Base-by-base conservation (phyloP, 108 stramenopile genomes). In the Seminavis robusta region DNA sequence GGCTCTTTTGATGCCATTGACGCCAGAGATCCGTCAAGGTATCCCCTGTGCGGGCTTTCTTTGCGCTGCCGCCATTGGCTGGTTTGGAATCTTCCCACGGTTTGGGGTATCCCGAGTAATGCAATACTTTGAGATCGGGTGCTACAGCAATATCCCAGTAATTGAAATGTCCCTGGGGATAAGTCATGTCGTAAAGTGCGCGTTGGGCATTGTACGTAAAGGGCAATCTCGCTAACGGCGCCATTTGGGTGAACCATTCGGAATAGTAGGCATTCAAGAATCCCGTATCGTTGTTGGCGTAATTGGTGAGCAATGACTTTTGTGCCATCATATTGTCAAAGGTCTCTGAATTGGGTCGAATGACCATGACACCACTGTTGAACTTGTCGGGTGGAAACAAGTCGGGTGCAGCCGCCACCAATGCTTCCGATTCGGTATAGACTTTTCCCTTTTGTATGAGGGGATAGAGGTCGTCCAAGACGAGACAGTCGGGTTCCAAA, bases 261-360 rank as follows among this genome's bases (percentile, higher is more conserved):
- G 77, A 52, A 56, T 84, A 95, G 55, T 74, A 90, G 16, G 77
- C 69, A 56, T 95, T 95, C 27, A 95, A 67, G 48, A 90, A 92
- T 3, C 92, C 94, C n/a, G 88, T 94, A 47, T 92, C 92, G 16
- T 89, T 86, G 13, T 88, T 88, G 53, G 94, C 94, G 54, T 86
- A 79, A 8, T 83, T 76, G 25, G 65, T 72, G 13, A 74, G 49
- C 0, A 31, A 25, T 49, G 51, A 48, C 31, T 59, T 47, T 11
- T 69, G 49, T 10, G 39, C 34, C 40, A 80, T 42, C 69, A 87
- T 71, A 20, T 71, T 53, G n/a, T 62, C 53, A 56, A 76, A 79
- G 8, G 71, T 64, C 2, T 47, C n/a, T 52, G 38, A 40, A 17
- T 68, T 71, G 20, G 92, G 94, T 32, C 77, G 70, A 49, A 95